Base-by-base conservation (phyloP, 75 land plant genomes). In the Azolla pinnata region DNA sequence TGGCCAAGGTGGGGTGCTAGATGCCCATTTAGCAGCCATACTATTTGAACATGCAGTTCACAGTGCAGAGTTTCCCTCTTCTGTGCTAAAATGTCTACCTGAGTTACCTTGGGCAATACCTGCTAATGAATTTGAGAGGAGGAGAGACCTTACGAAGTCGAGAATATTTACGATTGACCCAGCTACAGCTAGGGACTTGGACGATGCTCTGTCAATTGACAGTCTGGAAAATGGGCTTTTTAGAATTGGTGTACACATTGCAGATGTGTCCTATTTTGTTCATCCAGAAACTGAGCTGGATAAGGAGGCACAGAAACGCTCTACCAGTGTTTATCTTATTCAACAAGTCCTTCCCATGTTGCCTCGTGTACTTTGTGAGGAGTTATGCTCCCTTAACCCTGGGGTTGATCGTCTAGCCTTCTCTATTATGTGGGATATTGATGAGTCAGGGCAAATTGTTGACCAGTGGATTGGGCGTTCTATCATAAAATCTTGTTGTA, bases 151-250 rank as follows among this genome's bases (percentile, higher is more conserved):
- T 33, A 72, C 90, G 68, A 32, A 68, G 49, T 31, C 66, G 21
- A 74, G 92, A 19, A 57, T 81, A 27, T 88, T 92, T 61, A 80
- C 97, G 21, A 79, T 92, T 68, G 97, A 92, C 55, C 90, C 96
- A 55, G 61, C 93, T 18, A 76, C 86, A 57, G 89, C 97, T 14
- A 72, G 75, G 38, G 96, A 88, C 65, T 75, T 88, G 58, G 97
- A 88, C 73, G 96, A 92, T 79, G 97, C 97, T 18, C 59, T 92
- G 40, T 92, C 97, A n/a, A 55, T 92, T 65, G 82, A 88, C 62
- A 67, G 19, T 18, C 17, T 88, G 25, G 73, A 70, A 0, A 59
- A 76, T 64, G 81, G 68, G 18, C 54, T 55, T 44, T 62, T 67
- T 31, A 73, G 96, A 65, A 75, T 92, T 26, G 97, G 97, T 10